Percentiles rank a stretch among this genome's conserved stretches.
phyloP scores from a whole-genome alignment of 108 stramenopile genomes.

The Epithemia pelagica region DNA sequence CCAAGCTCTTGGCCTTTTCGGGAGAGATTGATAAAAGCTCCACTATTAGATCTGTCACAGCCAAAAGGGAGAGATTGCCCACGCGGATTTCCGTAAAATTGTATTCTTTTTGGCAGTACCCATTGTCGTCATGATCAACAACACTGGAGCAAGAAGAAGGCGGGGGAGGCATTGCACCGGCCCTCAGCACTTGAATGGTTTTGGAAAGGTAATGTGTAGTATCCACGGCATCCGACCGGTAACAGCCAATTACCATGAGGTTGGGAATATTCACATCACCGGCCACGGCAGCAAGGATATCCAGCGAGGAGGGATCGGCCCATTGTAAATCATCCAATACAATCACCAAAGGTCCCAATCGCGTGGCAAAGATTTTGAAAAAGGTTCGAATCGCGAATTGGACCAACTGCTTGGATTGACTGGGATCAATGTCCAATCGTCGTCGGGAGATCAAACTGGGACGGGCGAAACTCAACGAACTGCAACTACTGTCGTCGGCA shows the following conservation, averaged over 20 bases:
- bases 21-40: conserved; percentile 8
- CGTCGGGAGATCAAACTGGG: neutral
- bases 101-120: neutral
- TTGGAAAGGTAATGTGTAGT: neutral
- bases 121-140: neutral
- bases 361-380: neutral
- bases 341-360: neutral
- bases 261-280: neutral
- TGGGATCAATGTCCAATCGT: neutral
- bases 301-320: conserved; percentile 11
- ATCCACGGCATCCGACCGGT: conserved; percentile 18
- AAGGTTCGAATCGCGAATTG: neutral
- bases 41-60: conserved; percentile 25
- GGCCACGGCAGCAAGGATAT: neutral
- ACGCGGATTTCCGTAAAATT: neutral
- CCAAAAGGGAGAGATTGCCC: neutral
- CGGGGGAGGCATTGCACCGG: neutral
- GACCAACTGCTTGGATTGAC: neutral
- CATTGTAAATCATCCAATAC: conserved; percentile 5
- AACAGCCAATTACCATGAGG: conserved; percentile 14
- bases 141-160: too few species aligned
- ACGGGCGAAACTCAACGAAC: neutral
- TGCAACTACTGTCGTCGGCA: neutral
- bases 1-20: conserved; percentile 10
- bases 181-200: neutral